These are phyloP conservation scores for Eucalyptus caleyi DNA, from an alignment of 345 rosid species.

Conservation along the genomic window DNA sequence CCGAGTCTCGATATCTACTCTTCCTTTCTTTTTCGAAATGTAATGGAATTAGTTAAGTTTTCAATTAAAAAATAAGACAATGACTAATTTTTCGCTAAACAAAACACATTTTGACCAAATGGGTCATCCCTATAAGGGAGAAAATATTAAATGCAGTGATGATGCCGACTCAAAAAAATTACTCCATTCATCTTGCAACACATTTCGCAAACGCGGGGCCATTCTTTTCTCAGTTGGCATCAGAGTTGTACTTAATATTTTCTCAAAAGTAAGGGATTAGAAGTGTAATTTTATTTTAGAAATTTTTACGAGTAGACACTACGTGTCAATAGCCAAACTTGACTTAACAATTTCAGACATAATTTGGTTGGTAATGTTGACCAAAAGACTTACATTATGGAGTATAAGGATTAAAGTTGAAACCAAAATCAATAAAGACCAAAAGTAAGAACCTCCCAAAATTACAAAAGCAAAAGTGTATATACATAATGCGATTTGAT, in stretches of 20 bases:
- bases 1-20: background rate
- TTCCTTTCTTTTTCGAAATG: background rate
- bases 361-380: background rate
- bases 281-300: background rate
- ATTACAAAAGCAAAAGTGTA: background rate
- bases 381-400: background rate
- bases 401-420: background rate
- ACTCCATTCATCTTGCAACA: too few relatives aligned
- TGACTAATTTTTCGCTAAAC: background rate
- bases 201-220: rapidly evolving
- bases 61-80: background rate
- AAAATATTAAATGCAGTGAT: too few relatives aligned
- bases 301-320: rapidly evolving
- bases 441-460: background rate
- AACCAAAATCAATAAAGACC: background rate
- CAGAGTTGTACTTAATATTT: too few relatives aligned
- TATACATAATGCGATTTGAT: background rate
- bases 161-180: too few relatives aligned
- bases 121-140: background rate
- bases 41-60: background rate
- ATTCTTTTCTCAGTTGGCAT: rapidly evolving
- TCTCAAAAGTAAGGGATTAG: background rate
- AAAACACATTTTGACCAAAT: background rate
- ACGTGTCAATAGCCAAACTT: background rate
- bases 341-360: background rate